A percentile compares a stretch with the other conserved stretches of the same genome.
phyloP scores from a whole-genome alignment of 2,329 filamentous ascomycete genomes.

The Pseudonectria buxi region DNA sequence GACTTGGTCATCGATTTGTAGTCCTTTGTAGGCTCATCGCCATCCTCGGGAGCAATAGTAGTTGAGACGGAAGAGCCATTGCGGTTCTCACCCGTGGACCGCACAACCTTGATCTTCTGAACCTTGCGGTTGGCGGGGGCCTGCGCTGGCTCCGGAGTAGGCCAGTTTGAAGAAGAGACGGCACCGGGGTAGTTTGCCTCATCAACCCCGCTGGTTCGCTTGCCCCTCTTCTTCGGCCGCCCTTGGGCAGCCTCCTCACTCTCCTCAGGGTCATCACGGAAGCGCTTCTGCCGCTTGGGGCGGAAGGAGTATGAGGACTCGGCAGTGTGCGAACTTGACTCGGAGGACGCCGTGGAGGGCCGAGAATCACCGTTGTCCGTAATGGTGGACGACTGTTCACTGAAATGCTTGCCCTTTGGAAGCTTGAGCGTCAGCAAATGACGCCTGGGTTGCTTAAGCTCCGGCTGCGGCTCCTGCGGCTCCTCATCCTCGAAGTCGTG shows the following conservation, averaged over 20 bases:
- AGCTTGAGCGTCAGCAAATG: conserved; percentile 34
- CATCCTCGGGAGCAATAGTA: conserved; percentile 20
- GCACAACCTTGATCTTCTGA: conserved; percentile 34
- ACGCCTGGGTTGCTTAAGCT: conserved; percentile 24
- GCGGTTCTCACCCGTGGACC: conserved; percentile 21
- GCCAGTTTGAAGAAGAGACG: conserved; percentile 10
- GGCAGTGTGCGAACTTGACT: conserved; percentile 40
- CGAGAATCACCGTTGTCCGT: conserved; percentile 40
- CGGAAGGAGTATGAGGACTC: conserved; percentile 48
- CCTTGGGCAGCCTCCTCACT: conserved; percentile 30
- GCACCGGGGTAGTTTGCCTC: conserved; percentile 3
- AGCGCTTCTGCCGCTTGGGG: conserved; percentile 49
- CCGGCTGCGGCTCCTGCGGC: conserved; percentile 14
- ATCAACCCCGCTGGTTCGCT: conserved; percentile 16
- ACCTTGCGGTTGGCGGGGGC: conserved; percentile 24
- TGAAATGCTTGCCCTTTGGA: conserved; percentile 34
- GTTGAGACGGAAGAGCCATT: conserved; percentile 24
- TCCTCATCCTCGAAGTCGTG: conserved; percentile 24
- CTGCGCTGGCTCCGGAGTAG: conserved; percentile 16
- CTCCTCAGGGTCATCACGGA: conserved; percentile 42
- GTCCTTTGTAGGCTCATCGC: conserved; percentile 42
- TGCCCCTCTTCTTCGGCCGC: conserved; percentile 33
- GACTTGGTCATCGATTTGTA: conserved; percentile 58
- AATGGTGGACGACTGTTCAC: conserved; percentile 29
- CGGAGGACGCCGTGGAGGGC: conserved; percentile 48